Conservation (phyloP, 2,329 filamentous ascomycete genomes). For the Botryotinia convoluta region DNA sequence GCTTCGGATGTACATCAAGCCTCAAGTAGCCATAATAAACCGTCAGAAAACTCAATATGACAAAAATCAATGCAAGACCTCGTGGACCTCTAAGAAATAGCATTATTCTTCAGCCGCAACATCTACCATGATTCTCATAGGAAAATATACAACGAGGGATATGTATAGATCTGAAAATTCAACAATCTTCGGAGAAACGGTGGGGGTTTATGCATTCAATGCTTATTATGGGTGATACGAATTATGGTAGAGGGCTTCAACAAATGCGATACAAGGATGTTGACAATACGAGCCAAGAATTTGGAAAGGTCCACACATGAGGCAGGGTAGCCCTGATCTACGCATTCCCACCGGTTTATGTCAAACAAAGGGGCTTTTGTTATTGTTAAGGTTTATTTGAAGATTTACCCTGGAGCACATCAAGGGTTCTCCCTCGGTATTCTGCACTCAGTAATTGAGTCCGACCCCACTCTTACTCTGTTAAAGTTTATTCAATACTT, state of each 20-base stretch:
- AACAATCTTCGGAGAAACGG: background rate
- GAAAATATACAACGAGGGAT: background rate
- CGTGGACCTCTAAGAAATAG: slow-evolving; percentile 1
- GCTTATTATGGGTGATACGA: background rate
- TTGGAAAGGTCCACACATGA: background rate
- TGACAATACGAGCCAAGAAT: slow-evolving; percentile 3
- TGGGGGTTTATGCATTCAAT: background rate
- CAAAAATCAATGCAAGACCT: slow-evolving; percentile 12
- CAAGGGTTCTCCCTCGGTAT: background rate
- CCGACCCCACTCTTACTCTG: background rate
- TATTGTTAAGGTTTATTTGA: background rate
- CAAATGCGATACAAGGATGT: background rate
- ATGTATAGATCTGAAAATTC: background rate
- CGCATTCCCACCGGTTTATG: background rate
- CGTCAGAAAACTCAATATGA: background rate
- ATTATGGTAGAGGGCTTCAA: background rate
- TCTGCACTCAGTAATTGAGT: background rate
- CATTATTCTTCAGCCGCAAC: slow-evolving; percentile 5
- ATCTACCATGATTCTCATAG: slow-evolving; percentile 4
- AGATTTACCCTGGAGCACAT: background rate
- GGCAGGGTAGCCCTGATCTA: background rate
- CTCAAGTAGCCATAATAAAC: slow-evolving; percentile 9
- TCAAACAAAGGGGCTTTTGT: background rate
- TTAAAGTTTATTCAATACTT: background rate
- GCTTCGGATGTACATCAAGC: background rate